Conservation (phyloP, 78 protist genomes). For the Cavenderia fasciculata region DNA sequence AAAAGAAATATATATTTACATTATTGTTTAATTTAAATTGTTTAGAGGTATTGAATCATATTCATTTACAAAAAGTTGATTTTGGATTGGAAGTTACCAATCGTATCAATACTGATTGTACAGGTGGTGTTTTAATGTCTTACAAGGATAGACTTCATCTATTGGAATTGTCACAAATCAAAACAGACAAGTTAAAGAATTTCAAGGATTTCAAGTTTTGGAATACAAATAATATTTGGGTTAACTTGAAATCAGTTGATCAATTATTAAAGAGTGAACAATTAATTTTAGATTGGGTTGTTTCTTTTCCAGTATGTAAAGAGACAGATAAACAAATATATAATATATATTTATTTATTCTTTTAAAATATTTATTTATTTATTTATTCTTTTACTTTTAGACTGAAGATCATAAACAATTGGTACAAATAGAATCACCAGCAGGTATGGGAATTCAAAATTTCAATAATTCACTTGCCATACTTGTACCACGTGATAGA, state of each 20-base stretch:
- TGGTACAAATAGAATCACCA: constrained; percentile 98
- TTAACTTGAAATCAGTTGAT: constrained; percentile 45
- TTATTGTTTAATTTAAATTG: not conserved
- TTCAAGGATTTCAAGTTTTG: constrained; percentile 92
- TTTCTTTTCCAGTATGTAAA: not conserved
- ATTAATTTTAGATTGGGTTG: not conserved
- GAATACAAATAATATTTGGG: constrained; percentile 99
- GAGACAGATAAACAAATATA: not conserved
- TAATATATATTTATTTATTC: not conserved
- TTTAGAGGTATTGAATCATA: constrained; percentile 79
- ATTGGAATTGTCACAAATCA: constrained; percentile 96
- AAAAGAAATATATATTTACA: not conserved
- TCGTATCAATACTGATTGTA: constrained; percentile 95
- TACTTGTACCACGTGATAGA: constrained; percentile 96
- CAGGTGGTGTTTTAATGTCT: constrained; percentile 96
- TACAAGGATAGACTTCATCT: constrained; percentile 80
- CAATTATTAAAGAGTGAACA: constrained; percentile 28
- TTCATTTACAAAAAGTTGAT: constrained; percentile 57
- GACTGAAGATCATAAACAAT: constrained; percentile 72
- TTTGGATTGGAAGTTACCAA: constrained; percentile 94
- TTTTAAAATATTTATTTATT: not conserved
- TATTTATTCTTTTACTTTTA: not conserved
- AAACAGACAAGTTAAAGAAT: constrained; percentile 91
- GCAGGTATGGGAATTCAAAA: constrained; percentile 95
- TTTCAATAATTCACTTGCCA: constrained; percentile 89